Conservation (phyloP, 257 asterid genomes). For the Solanum gandarillasii region DNA sequence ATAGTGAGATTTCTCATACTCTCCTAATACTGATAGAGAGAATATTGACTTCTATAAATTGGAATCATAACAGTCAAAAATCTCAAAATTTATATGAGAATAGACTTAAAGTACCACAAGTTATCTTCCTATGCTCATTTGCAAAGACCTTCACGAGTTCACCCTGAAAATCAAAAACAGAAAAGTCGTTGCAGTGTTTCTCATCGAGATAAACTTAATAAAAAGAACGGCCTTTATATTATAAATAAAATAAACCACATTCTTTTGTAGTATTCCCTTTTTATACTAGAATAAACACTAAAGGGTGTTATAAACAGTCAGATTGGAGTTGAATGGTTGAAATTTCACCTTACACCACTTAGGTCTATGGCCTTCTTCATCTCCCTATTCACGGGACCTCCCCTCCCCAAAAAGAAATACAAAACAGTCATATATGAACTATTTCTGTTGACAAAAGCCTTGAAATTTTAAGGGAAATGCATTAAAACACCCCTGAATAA, state of each 20-base stretch:
- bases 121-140: conserved; percentile 78
- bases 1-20: neutral
- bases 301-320: neutral
- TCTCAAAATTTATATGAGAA: conserved; percentile 2
- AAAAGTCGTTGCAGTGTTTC: conserved; percentile 14
- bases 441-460: neutral
- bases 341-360: neutral
- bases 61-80: neutral
- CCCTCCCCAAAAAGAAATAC: neutral
- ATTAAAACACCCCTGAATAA: neutral
- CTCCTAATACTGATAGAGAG: neutral
- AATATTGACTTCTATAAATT: neutral
- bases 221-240: neutral
- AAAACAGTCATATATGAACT: neutral
- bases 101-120: conserved; percentile 50
- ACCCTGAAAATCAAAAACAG: conserved; percentile 61
- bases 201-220: neutral
- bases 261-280: neutral
- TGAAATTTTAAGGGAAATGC: neutral
- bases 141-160: conserved; percentile 89
- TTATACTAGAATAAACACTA: neutral
- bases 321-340: neutral
- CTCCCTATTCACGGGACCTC: neutral
- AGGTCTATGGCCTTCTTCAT: neutral
- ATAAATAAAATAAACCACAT: neutral